Evolutionary conservation across 2,329 filamentous ascomycete species (phyloP).

Genomic region (Plenodomus lindquistii): DNA sequence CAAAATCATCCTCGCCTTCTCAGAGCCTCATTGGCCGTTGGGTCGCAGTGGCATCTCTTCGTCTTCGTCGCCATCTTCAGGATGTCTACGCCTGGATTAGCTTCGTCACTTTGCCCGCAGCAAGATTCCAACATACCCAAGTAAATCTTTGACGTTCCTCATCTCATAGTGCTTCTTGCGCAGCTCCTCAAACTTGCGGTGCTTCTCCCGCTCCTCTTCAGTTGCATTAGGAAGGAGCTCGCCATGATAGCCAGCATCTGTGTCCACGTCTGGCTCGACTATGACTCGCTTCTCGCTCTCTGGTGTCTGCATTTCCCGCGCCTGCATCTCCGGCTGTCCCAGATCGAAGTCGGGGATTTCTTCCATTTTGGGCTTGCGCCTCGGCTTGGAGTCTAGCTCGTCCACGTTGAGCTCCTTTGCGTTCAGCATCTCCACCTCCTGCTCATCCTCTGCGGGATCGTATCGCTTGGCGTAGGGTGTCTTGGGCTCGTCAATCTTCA

Average conservation of each 20-base stretch:
- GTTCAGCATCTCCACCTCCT: slow-evolving; percentile 68
- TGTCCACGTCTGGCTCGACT: slow-evolving; percentile 61
- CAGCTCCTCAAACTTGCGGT: slow-evolving; percentile 85
- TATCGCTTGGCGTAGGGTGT: slow-evolving; percentile 94
- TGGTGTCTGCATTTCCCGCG: slow-evolving; percentile 39
- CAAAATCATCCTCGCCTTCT: background rate
- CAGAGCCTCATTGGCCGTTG: slow-evolving; percentile 25
- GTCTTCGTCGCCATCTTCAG: slow-evolving; percentile 29
- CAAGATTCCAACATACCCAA: slow-evolving; percentile 61
- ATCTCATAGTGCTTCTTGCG: slow-evolving; percentile 99
- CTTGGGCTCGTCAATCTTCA: slow-evolving; percentile 99
- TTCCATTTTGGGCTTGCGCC: slow-evolving; percentile 57
- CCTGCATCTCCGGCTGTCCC: slow-evolving; percentile 78
- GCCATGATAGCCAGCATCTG: slow-evolving; percentile 56
- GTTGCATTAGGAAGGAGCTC: slow-evolving; percentile 59
- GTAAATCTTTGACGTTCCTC: slow-evolving; percentile 85
- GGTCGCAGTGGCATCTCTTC: slow-evolving; percentile 22
- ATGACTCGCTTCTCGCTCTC: slow-evolving; percentile 76
- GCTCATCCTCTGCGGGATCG: slow-evolving; percentile 84
- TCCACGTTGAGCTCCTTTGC: slow-evolving; percentile 71
- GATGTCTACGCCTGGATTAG: slow-evolving; percentile 22
- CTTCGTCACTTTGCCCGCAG: background rate
- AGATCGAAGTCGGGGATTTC: slow-evolving; percentile 92
- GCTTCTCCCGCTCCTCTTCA: slow-evolving; percentile 83
- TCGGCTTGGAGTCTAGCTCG: slow-evolving; percentile 63